Evolutionary conservation across 352 stramenopile genomes (phyloP).

Genomic region (Thraustotheca clavata): DNA sequence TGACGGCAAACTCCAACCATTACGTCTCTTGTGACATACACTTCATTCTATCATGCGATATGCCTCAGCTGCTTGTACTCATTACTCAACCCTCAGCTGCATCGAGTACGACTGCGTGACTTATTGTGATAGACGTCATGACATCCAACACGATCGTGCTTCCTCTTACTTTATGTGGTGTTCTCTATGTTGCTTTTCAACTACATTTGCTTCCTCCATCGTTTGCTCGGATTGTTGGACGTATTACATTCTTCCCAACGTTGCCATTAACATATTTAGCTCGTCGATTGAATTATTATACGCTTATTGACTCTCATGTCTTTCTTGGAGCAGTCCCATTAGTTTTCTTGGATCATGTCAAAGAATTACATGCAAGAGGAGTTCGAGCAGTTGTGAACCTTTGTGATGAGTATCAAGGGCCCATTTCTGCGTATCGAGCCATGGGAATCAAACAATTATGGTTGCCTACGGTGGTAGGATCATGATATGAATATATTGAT

Average conservation of each 20-base stretch:
- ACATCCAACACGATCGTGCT: neutral
- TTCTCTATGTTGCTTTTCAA: slow-evolving; percentile 85
- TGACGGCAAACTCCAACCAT: neutral
- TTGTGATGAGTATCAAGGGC: slow-evolving; percentile 93
- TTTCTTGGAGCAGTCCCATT: slow-evolving; percentile 88
- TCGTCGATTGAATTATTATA: slow-evolving; percentile 85
- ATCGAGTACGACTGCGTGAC: neutral
- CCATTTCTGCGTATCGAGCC: slow-evolving; percentile 76
- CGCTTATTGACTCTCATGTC: slow-evolving; percentile 87
- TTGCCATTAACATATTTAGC: slow-evolving; percentile 87
- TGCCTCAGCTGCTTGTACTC: neutral
- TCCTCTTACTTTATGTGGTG: slow-evolving; percentile 3
- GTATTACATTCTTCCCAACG: slow-evolving; percentile 88
- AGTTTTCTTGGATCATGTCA: slow-evolving; percentile 78
- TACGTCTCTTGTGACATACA: slow-evolving; percentile 3
- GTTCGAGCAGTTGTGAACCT: slow-evolving; percentile 92
- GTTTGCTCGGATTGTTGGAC: slow-evolving; percentile 67
- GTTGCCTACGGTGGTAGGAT: slow-evolving; percentile 85
- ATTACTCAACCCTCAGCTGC: neutral
- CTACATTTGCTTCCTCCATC: slow-evolving; percentile 75
- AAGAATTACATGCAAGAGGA: slow-evolving; percentile 62
- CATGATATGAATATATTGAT: slow-evolving; percentile 13
- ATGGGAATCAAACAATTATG: slow-evolving; percentile 84
- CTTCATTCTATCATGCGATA: neutral
- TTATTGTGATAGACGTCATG: neutral